Conservation (phyloP, 345 rosid genomes). For the Eucalyptus cloeziana region DNA sequence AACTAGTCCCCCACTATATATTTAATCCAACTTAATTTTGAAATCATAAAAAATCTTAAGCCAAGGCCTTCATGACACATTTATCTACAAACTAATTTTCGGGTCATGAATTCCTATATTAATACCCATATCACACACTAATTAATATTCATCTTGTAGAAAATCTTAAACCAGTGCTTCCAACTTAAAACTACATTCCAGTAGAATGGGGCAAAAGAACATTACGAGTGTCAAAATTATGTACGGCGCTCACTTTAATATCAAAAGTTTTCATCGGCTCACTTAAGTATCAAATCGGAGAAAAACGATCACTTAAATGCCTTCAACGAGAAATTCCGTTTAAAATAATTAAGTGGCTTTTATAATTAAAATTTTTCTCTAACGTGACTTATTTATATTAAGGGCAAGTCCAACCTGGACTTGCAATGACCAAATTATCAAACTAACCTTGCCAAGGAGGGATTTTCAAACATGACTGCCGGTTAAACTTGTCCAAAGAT, state of each 20-base stretch:
- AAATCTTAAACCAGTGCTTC: not conserved
- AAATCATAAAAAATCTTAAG: not conserved
- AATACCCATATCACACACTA: not conserved
- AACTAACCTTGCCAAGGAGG: no score
- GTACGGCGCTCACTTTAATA: fast-evolving
- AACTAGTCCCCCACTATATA: not conserved
- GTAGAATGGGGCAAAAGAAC: fast-evolving
- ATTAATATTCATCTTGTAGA: fast-evolving
- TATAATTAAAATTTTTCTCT: no score
- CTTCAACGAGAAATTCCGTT: fast-evolving
- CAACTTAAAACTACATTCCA: fast-evolving
- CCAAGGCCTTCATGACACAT: not conserved
- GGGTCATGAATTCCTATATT: not conserved
- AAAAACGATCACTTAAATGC: fast-evolving
- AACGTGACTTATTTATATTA: no score
- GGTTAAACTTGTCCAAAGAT: no score
- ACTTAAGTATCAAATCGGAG: no score
- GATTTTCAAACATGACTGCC: no score
- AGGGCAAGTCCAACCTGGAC: no score
- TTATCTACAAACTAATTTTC: not conserved
- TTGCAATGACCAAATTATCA: no score
- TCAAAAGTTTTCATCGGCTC: fast-evolving
- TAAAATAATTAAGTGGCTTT: no score
- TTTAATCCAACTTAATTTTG: not conserved
- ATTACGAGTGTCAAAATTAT: fast-evolving